Evolutionary conservation across 169 alveolate species (phyloP).

Genomic region (Plasmodium ovale): DNA sequence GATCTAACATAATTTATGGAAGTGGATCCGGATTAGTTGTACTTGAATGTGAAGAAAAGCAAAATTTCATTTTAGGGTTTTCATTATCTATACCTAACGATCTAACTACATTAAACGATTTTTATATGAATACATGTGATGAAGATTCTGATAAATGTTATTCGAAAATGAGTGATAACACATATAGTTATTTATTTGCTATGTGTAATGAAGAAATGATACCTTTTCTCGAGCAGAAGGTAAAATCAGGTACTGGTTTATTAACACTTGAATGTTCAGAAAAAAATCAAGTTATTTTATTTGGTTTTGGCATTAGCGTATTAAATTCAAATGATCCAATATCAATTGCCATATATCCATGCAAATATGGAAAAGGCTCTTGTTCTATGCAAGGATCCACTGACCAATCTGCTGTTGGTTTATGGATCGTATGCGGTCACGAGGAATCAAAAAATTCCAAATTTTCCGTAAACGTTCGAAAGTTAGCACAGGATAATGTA

Average conservation of each 20-base stretch:
- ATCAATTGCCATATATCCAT: conserved; percentile 59
- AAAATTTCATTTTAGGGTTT: conserved; percentile 60
- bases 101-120: conserved; percentile 42
- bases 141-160: conserved; percentile 65
- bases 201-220: conserved; percentile 71
- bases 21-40: conserved; percentile 67
- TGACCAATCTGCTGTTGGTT: conserved; percentile 62
- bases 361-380: conserved; percentile 64
- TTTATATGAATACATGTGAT: conserved; percentile 55
- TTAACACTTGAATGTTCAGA: conserved; percentile 64
- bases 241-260: conserved; percentile 52
- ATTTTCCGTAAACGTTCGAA: conserved; percentile 37
- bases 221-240: conserved; percentile 60
- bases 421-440: conserved; percentile 75
- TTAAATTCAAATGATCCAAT: conserved; percentile 64
- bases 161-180: conserved; percentile 65
- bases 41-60: conserved; percentile 72
- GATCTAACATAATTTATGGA: conserved; percentile 18
- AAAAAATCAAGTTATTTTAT: conserved; percentile 51
- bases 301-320: conserved; percentile 74
- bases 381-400: conserved; percentile 72
- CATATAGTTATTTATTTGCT: conserved; percentile 56
- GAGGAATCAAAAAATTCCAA: conserved; percentile 67
- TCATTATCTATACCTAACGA: conserved; percentile 72
- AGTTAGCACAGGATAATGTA: conserved; percentile 49